Evolutionary conservation across 805 yeast genomes (phyloP).

Genomic region (Yamadazyma kitorensis): DNA sequence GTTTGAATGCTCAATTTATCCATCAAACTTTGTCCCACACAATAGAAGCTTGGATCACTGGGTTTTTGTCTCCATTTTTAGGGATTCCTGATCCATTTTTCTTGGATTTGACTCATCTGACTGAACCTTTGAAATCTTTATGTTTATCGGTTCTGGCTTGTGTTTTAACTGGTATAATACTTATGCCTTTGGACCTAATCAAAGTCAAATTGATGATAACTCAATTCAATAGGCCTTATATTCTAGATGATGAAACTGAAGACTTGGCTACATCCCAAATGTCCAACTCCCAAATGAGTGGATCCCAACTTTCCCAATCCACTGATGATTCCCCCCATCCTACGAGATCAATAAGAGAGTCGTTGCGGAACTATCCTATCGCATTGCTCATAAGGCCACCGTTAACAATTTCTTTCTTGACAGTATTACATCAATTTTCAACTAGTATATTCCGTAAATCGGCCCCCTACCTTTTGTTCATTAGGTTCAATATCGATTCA

Average conservation of each 20-base stretch:
- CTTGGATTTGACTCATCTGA: conserved; percentile 76
- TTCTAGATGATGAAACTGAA: conserved; percentile 2
- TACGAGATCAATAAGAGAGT: conserved; percentile 68
- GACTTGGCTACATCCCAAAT: conserved; percentile 1
- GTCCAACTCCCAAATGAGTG: background rate
- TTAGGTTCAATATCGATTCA: conserved; percentile 62
- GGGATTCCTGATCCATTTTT: conserved; percentile 88
- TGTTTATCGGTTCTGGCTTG: conserved; percentile 68
- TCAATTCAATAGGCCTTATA: conserved; percentile 41
- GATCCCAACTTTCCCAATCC: background rate
- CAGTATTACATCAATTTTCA: conserved; percentile 60
- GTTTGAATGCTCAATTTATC: conserved; percentile 76
- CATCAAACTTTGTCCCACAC: conserved; percentile 72
- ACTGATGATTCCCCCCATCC: background rate
- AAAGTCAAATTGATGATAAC: conserved; percentile 76
- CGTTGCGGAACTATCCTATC: conserved; percentile 58
- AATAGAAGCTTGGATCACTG: conserved; percentile 88
- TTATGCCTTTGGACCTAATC: conserved; percentile 80
- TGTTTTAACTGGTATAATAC: conserved; percentile 63
- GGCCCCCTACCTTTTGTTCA: conserved; percentile 64
- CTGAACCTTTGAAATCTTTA: conserved; percentile 70
- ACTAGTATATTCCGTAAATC: conserved; percentile 58
- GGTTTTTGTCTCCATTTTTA: conserved; percentile 75
- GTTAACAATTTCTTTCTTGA: conserved; percentile 34
- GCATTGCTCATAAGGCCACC: conserved; percentile 58